Base-by-base conservation (phyloP, 2,329 filamentous ascomycete genomes). In the Didymella sp. region DNA sequence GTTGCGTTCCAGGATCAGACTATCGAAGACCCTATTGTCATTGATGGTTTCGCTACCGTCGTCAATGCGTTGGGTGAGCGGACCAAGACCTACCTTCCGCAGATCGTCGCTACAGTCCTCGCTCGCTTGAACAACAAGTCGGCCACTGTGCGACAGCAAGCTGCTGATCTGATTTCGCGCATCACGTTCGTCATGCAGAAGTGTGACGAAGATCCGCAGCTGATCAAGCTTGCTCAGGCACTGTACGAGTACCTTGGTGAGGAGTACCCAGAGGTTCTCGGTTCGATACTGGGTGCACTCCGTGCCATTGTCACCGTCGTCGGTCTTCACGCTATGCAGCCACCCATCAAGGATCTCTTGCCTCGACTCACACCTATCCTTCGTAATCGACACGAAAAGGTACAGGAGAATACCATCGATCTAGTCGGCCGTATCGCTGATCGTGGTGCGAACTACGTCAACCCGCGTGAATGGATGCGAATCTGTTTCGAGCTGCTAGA, bases 151-250 rank as follows among this genome's bases (percentile, higher is more conserved):
- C 90, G 95, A 64, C 95, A 99, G 76, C 95, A 99, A 78, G 93
- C 95, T 2, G 95, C 95, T 5, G 95, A 99, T 76, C 85, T 99
- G 42, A 96, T 99, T 66, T 96, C 93, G 8, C 91, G 95, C 21
- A 96, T 99, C 70, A 95, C 95, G 5, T 94, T 97, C 84, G 94
- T 98, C 47, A 98, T 99, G 93, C 96, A 96, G 80, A 93, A 98
- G 78, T 99, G 95, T 73, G 93, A 92, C 47, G 94, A 99, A 76
- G 95, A 99, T 76, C 90, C 90, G 1, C 84, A 98, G 49, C 95
- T 99, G 88, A 92, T 92, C 68, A 97, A 97, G 78, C 87, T 99
- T 31, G 92, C 94, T 67, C 85, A 96, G 53, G 93, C 97, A 11
- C 85, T 99, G 21, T 99, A 99, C 81, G 95, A 99, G 79, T 98